These are phyloP conservation scores for Diplodia corticola DNA, from an alignment of 2,329 filamentous ascomycete species.

Conservation along the genomic window DNA sequence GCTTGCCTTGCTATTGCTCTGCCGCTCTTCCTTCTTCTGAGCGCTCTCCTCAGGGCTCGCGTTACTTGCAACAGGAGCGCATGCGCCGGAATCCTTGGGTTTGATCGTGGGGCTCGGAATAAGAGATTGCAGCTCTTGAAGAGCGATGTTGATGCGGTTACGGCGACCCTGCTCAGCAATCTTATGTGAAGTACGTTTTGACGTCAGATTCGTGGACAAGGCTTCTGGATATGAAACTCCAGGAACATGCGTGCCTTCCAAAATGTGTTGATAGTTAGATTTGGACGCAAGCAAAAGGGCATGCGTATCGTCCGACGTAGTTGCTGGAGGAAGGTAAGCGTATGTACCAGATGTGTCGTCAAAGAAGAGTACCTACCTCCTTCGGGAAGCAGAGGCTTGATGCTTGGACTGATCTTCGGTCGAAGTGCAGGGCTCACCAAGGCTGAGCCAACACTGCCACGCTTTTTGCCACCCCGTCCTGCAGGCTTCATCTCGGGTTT, in stretches of 20 bases:
- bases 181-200: slow-evolving; percentile 96
- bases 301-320: slow-evolving; percentile 57
- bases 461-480: slow-evolving; percentile 40
- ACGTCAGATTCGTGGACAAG: slow-evolving; percentile 89
- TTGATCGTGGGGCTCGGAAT: slow-evolving; percentile 60
- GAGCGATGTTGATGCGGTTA: slow-evolving; percentile 90
- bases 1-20: slow-evolving; percentile 86
- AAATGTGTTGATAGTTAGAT: slow-evolving; percentile 96
- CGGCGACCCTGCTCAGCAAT: slow-evolving; percentile 94
- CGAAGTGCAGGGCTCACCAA: slow-evolving; percentile 84
- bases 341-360: not conserved
- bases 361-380: slow-evolving; percentile 51
- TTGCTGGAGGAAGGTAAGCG: not conserved
- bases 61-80: slow-evolving; percentile 34
- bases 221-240: slow-evolving; percentile 89
- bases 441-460: slow-evolving; percentile 48
- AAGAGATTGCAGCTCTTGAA: slow-evolving; percentile 86
- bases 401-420: slow-evolving; percentile 89
- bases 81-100: slow-evolving; percentile 36
- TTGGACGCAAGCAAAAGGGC: slow-evolving; percentile 85
- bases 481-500: slow-evolving; percentile 18
- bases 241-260: slow-evolving; percentile 88
- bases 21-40: slow-evolving; percentile 41
- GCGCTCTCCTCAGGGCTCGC: slow-evolving; percentile 29
- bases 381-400: slow-evolving; percentile 83